Evolutionary conservation across 129 eudicot species (phyloP).

Genomic region (Centrapalus pauciflorus): DNA sequence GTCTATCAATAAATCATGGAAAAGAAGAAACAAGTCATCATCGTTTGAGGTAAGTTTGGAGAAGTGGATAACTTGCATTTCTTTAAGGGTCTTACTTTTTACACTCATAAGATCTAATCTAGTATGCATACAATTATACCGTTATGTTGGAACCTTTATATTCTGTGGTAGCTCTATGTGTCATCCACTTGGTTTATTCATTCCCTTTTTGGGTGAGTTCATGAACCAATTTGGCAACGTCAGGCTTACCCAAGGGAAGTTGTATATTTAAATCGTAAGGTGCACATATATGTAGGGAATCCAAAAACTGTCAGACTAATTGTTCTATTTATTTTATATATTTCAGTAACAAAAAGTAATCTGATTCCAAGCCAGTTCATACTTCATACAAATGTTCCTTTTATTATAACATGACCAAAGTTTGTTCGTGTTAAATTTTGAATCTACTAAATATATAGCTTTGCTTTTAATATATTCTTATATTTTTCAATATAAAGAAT

Average conservation of each 20-base stretch:
- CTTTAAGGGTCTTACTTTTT: background rate
- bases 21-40: conserved; percentile 33
- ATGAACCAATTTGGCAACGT: background rate
- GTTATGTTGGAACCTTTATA: no score
- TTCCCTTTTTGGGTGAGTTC: background rate
- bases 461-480: background rate
- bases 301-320: background rate
- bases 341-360: no score
- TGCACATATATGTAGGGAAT: background rate
- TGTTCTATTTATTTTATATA: no score
- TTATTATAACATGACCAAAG: no score
- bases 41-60: conserved; percentile 25
- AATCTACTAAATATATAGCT: background rate
- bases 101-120: background rate
- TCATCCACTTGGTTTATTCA: background rate
- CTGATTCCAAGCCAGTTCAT: no score
- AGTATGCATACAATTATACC: background rate
- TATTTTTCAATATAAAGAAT: background rate
- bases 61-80: conserved; percentile 2
- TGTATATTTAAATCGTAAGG: background rate
- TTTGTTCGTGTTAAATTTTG: no score
- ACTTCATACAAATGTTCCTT: no score
- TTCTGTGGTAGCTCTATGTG: background rate
- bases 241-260: background rate
- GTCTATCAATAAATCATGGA: conserved; percentile 24